Evolutionary conservation across 164 flowering plant genomes (phyloP).

Genomic region (Berberis vulgaris): DNA sequence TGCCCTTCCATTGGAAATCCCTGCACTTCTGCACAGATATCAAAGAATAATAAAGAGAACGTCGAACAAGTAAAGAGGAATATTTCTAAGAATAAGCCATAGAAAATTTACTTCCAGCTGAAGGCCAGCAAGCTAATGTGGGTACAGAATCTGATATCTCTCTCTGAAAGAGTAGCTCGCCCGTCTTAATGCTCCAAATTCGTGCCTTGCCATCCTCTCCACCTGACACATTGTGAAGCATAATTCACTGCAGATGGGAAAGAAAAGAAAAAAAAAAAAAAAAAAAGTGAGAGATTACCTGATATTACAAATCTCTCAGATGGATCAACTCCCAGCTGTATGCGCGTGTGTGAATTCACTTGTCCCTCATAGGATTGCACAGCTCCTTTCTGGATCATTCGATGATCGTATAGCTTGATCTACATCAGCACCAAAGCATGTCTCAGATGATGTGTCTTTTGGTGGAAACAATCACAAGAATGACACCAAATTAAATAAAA

Average conservation of each 20-base stretch:
- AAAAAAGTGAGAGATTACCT: constrained; percentile 31
- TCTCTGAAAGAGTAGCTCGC: constrained; percentile 53
- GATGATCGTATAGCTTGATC: constrained; percentile 81
- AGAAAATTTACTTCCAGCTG: constrained; percentile 16
- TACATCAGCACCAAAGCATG: constrained; percentile 19
- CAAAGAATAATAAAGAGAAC: not conserved
- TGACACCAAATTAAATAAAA: too few species aligned
- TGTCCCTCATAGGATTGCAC: constrained; percentile 80
- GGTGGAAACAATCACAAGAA: too few species aligned
- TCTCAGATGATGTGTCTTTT: not conserved
- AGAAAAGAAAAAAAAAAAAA: not conserved
- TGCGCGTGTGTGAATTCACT: constrained; percentile 67
- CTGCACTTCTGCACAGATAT: constrained; percentile 11
- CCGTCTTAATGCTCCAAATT: constrained; percentile 79
- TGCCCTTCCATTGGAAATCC: not conserved
- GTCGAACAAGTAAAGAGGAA: not conserved
- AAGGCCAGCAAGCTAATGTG: constrained; percentile 47
- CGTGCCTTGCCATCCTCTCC: constrained; percentile 74
- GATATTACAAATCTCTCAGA: constrained; percentile 70
- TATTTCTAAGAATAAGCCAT: not conserved
- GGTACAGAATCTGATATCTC: constrained; percentile 41
- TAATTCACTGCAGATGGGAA: not conserved
- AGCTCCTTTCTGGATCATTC: constrained; percentile 48
- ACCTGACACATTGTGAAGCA: constrained; percentile 30
- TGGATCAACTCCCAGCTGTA: constrained; percentile 74